These are phyloP conservation scores for Puccinia coronata DNA, from an alignment of 1,284 basidiomycete species.

Conservation along the genomic window DNA sequence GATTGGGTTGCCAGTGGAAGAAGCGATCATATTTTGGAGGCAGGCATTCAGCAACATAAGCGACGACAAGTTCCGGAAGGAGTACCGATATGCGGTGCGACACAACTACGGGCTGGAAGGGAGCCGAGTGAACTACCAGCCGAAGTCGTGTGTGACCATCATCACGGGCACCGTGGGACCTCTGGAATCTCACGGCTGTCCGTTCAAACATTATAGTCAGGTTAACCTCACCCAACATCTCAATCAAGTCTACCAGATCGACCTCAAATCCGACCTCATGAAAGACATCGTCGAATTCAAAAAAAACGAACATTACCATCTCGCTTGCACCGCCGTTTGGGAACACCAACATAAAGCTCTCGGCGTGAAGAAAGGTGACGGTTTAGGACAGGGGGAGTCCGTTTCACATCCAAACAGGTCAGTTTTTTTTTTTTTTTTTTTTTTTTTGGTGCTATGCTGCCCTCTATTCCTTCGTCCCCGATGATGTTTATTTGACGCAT, in stretches of 20 bases:
- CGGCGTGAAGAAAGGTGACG: slow-evolving; percentile 84
- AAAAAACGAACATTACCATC: slow-evolving; percentile 82
- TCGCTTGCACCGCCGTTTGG: slow-evolving; percentile 95
- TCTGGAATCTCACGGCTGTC: slow-evolving; percentile 84
- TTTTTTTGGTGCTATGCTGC: too few relatives aligned
- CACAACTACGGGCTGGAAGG: slow-evolving; percentile 95
- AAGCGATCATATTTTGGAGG: slow-evolving; percentile 92
- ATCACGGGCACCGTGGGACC: slow-evolving; percentile 73
- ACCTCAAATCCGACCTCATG: slow-evolving; percentile 70
- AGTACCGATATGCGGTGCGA: slow-evolving; percentile 95
- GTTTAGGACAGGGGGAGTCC: slow-evolving; percentile 80
- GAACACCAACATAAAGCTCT: slow-evolving; percentile 80
- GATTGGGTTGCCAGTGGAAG: slow-evolving; percentile 88
- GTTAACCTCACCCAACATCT: slow-evolving; percentile 82
- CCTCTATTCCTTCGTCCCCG: too few relatives aligned
- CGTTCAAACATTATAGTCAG: slow-evolving; percentile 84
- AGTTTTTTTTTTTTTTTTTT: not conserved
- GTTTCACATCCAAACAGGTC: slow-evolving; percentile 93
- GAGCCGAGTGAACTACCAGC: slow-evolving; percentile 87
- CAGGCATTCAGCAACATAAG: slow-evolving; percentile 75
- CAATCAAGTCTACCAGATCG: slow-evolving; percentile 70
- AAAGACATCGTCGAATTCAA: slow-evolving; percentile 83
- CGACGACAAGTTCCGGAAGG: slow-evolving; percentile 97
- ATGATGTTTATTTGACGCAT: too few relatives aligned
- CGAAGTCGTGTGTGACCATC: slow-evolving; percentile 81